Base-by-base conservation (phyloP, 2,329 filamentous ascomycete species). In the Botrytis tulipae region DNA sequence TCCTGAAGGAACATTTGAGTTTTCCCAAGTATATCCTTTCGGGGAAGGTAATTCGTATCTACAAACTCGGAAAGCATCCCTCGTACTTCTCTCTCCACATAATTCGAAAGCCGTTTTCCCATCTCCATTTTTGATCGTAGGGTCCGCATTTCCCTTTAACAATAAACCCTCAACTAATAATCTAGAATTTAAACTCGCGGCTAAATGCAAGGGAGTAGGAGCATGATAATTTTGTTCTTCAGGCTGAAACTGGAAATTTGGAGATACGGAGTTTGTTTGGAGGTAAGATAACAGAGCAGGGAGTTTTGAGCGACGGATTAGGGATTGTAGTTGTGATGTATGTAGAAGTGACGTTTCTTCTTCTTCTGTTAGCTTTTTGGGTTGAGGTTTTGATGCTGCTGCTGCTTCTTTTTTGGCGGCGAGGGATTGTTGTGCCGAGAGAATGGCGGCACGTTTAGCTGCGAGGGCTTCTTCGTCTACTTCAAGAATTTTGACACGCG, bases 11-110 rank as follows among this genome's bases (percentile, higher is more conserved):
- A 99, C 89, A 40, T 88, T 88, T 1, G 94, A 91, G 0, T 84
- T 85, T 5, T 92, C 89, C 96, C 96, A 99, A n/a, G 35, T 22
- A 40, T 68, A 68, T 40, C 25, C 25, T 18, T 48, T 12, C 3
- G 65, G 35, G 25, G 65, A 54, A 7, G 65, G 48, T 10, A 98
- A 85, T 79, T 97, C 92, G 46, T 89, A 87, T 10, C 96, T 92
- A 6, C 94, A 94, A 3, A 98, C 89, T 2, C 96, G 92, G 84
- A 99, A 99, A 0, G 95, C 93, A 80, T 98, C 95, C 2, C 95
- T 90, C 0, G 95, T 98, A 3, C 91, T 83, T 7, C 94, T 89
- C 81, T 98, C 94, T 60, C 95, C 94, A 0, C 93, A 90, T 1
- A 99, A 87, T 72, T 97, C 94, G 81, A 97, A 98, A 0, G 96